Evolutionary conservation across 2,329 filamentous ascomycete genomes (phyloP).

Genomic region (Fusarium sp.): DNA sequence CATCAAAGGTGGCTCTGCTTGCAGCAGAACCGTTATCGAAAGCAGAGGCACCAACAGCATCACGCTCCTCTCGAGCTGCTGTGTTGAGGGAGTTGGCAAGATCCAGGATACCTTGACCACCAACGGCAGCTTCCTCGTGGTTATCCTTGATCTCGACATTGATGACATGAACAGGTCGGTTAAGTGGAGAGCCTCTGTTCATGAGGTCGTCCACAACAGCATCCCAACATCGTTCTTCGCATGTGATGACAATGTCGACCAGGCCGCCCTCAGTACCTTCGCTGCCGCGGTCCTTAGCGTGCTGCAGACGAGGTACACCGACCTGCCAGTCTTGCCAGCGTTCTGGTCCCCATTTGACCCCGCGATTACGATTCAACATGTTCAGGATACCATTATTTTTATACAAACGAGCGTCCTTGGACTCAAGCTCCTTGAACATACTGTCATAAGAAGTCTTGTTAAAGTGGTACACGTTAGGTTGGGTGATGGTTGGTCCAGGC

Average conservation of each 20-base stretch:
- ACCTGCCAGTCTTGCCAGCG: constrained; percentile 98
- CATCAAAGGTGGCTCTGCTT: constrained; percentile 84
- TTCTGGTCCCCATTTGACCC: constrained; percentile 94
- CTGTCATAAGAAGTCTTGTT: constrained; percentile 95
- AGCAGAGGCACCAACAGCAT: constrained; percentile 68
- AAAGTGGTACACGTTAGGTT: constrained; percentile 98
- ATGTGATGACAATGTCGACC: constrained; percentile 95
- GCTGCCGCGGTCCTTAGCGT: constrained; percentile 79
- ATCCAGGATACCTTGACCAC: constrained; percentile 91
- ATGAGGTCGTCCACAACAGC: constrained; percentile 95
- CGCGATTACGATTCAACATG: constrained; percentile 93
- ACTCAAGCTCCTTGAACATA: constrained; percentile 90
- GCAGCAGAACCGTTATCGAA: constrained; percentile 77
- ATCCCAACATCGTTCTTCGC: constrained; percentile 98
- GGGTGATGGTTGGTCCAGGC: constrained; percentile 88
- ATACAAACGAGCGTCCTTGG: constrained; percentile 89
- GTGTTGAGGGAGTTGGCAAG: constrained; percentile 86
- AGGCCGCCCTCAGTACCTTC: constrained; percentile 87
- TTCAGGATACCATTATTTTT: constrained; percentile 91
- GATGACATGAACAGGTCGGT: constrained; percentile 95
- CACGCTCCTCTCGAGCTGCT: constrained; percentile 81
- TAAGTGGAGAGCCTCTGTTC: constrained; percentile 84
- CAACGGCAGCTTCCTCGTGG: constrained; percentile 93
- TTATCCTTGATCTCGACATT: constrained; percentile 99
- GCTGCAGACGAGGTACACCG: constrained; percentile 83